phyloP scores from a whole-genome alignment of 1,284 basidiomycete genomes.

The Microbotryum intermedium region DNA sequence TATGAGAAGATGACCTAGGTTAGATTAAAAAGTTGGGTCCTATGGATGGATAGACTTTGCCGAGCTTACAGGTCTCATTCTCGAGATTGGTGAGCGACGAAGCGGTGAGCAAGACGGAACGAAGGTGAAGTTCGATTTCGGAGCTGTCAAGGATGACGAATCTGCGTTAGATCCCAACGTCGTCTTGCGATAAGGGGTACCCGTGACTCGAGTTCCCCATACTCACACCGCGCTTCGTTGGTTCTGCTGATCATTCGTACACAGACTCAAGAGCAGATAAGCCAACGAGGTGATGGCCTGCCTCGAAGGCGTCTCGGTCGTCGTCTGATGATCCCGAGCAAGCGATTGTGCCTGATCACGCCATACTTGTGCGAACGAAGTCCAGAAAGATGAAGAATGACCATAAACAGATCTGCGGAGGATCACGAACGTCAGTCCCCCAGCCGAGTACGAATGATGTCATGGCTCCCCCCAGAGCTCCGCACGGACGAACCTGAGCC shows the following conservation, averaged over 20 bases:
- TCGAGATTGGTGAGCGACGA: conserved; percentile 24
- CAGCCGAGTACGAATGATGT: not conserved
- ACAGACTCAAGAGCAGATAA: conserved; percentile 11
- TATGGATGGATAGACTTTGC: not conserved
- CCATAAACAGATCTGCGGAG: not conserved
- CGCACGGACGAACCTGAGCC: conserved; percentile 1
- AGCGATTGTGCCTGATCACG: not conserved
- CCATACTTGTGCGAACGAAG: conserved; percentile 1
- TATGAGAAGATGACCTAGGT: not conserved
- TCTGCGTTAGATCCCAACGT: not conserved
- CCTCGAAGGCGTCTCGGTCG: not conserved
- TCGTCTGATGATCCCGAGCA: not conserved
- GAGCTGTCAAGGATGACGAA: not conserved
- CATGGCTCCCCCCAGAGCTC: not conserved
- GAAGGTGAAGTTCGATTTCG: conserved; percentile 18
- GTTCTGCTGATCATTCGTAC: not conserved
- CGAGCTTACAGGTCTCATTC: conserved; percentile 7
- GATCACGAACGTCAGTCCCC: too few species aligned
- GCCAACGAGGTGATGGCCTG: conserved; percentile 11
- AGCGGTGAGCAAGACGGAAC: conserved; percentile 2
- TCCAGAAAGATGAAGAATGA: not conserved
- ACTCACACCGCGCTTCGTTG: conserved; percentile 14
- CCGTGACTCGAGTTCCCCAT: too few species aligned
- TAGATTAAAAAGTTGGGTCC: not conserved
- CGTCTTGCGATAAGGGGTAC: too few species aligned